Evolutionary conservation across 768 basidiomycete species (phyloP).

Genomic region (Amanita phalloides): DNA sequence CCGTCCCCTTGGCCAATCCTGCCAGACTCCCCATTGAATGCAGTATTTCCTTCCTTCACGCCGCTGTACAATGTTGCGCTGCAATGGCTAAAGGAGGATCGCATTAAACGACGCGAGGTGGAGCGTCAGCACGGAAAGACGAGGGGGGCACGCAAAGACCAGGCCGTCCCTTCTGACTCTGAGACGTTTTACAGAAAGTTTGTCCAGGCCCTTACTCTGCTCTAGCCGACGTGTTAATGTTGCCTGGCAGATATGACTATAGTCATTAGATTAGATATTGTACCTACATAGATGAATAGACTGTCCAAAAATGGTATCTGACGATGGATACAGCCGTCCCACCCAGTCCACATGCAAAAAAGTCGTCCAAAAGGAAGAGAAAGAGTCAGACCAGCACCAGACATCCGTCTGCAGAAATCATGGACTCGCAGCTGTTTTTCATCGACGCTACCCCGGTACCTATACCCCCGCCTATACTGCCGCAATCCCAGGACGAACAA

Average conservation of each 20-base stretch:
- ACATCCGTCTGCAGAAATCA: neutral
- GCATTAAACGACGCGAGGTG: constrained; percentile 48
- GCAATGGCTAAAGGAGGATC: constrained; percentile 81
- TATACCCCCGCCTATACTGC: constrained; percentile 17
- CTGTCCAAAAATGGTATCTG: constrained; percentile 1
- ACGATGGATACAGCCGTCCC: neutral
- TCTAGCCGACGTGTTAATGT: neutral
- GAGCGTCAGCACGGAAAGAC: constrained; percentile 48
- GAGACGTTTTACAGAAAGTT: constrained; percentile 84
- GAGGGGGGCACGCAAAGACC: constrained; percentile 47
- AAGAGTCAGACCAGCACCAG: neutral
- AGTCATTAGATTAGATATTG: constrained; percentile 19
- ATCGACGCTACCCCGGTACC: constrained; percentile 35
- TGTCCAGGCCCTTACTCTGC: constrained; percentile 19
- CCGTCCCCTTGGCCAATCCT: constrained; percentile 65
- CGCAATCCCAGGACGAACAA: constrained; percentile 1
- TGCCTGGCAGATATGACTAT: constrained; percentile 28
- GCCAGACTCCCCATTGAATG: constrained; percentile 11
- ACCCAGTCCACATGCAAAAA: neutral
- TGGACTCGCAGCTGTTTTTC: constrained; percentile 26
- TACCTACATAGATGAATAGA: neutral
- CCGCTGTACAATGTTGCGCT: constrained; percentile 67
- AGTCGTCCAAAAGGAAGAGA: neutral
- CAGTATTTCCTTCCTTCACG: constrained; percentile 15
- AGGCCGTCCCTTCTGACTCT: constrained; percentile 57